Conservation (phyloP, 257 asterid species). For the Parsonsia alboflavescens region DNA sequence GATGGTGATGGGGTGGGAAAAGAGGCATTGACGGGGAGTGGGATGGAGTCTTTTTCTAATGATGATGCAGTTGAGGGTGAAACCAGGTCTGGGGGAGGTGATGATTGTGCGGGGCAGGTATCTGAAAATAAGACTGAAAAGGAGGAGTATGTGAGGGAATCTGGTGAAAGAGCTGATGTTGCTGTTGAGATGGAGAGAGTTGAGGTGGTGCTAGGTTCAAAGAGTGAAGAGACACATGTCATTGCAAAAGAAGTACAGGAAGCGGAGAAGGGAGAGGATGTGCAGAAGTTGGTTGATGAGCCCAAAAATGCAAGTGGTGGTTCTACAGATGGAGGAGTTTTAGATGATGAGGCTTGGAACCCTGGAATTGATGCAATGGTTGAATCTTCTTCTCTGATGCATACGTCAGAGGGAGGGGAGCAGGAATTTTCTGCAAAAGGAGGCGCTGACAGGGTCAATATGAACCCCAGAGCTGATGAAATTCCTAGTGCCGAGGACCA, state of each 20-base stretch:
- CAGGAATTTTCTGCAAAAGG: constrained; percentile 16
- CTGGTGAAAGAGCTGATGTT: constrained; percentile 18
- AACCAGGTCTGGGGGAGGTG: constrained; percentile 26
- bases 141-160: constrained; percentile 22
- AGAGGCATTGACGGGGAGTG: constrained; percentile 16
- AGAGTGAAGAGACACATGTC: constrained; percentile 17
- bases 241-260: constrained; percentile 26
- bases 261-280: constrained; percentile 6
- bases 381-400: constrained; percentile 19
- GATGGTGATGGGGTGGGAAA: constrained; percentile 25
- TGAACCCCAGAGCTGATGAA: background rate
- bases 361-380: constrained; percentile 31
- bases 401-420: constrained; percentile 9
- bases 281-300: constrained; percentile 22
- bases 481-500: constrained; percentile 6
- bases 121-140: constrained; percentile 26
- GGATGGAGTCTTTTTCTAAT: constrained; percentile 5
- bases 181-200: constrained; percentile 14
- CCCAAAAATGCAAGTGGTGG: constrained; percentile 19
- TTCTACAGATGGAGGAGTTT: constrained; percentile 22
- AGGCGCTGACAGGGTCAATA: constrained; percentile 7
- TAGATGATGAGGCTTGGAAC: constrained; percentile 34
- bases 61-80: constrained; percentile 13
- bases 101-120: constrained; percentile 24
- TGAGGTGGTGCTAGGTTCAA: background rate